Evolutionary conservation across 1,139 yeast genomes (phyloP), one percentile per base, ranked within the genome.

Genomic region (Sugiyamaella pinicola): DNA sequence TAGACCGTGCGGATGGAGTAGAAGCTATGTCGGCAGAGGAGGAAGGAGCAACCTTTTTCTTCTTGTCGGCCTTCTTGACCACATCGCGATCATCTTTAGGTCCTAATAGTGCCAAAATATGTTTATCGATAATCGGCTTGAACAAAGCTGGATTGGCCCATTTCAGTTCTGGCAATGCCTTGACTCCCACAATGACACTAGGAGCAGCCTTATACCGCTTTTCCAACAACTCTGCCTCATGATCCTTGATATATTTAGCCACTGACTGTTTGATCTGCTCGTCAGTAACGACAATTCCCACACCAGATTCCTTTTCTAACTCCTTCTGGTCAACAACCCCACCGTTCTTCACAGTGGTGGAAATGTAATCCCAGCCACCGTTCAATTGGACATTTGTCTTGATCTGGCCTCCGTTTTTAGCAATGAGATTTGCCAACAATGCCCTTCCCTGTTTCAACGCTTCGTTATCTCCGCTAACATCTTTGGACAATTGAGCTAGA

Each of bases 51-150:
- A 17, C 15, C 6, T 13, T 31, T 41, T 64, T 63, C 51, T 63
- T 65, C 64, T 75, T 73, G 67, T 83, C 83, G 76, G 86, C 85
- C 75, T 87, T 86, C 74, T 87, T 87, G 52, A 84, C 79, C 21
- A 84, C 77, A 68, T 93, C 99, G 58, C 99, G 83, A 67, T 91
- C 99, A 67, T 93, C 99, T 71, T 91, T 93, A 49, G 99, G 98
- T 19, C 99, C 99, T 52, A 90, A 73, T 24, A 84, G 71, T 44
- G 74, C 81, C 58, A 87, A 73, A 21, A 90, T 75, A 64, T 86
- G 82, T 47, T 78, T 83, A 67, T 93, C 99, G 60, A 93, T 86
- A 22, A 82, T 77, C 13, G 96, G 96, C 72, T 93, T 93, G 74
- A 93, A 87, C 54, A 81, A 74, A 49, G 83, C 81, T 38, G 97